Evolutionary conservation across 768 basidiomycete species (phyloP).

Genomic region (Kondoa malvinella): DNA sequence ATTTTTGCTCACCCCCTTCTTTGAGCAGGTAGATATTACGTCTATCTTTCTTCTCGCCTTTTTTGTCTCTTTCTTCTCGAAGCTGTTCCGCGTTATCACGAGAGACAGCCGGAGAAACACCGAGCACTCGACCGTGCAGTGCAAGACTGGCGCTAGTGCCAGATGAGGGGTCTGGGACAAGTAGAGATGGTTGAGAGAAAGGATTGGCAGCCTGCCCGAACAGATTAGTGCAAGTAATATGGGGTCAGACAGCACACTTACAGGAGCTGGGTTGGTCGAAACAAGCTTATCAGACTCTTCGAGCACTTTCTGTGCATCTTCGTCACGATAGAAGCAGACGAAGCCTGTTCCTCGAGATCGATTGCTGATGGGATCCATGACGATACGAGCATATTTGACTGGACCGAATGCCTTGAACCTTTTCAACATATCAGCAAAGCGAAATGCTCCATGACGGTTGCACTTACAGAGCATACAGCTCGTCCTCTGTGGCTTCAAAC

Average conservation of each 20-base stretch:
- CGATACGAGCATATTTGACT: slow-evolving; percentile 78
- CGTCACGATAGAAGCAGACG: slow-evolving; percentile 88
- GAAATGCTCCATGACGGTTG: not conserved
- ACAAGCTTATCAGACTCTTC: slow-evolving; percentile 30
- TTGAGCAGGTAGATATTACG: slow-evolving; percentile 86
- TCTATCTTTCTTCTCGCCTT: slow-evolving; percentile 69
- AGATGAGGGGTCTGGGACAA: slow-evolving; percentile 85
- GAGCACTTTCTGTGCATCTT: slow-evolving; percentile 70
- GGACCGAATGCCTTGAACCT: slow-evolving; percentile 88
- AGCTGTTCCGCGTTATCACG: slow-evolving; percentile 72
- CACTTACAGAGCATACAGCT: slow-evolving; percentile 61
- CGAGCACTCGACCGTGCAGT: slow-evolving; percentile 78
- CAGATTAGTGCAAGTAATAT: not conserved
- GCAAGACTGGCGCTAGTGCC: slow-evolving; percentile 65
- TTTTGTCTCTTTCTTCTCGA: slow-evolving; percentile 70
- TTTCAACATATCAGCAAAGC: not conserved
- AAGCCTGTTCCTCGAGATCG: slow-evolving; percentile 91
- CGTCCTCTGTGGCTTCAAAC: slow-evolving; percentile 81
- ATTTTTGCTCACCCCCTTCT: slow-evolving; percentile 59
- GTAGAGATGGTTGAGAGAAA: slow-evolving; percentile 46
- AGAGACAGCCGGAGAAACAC: slow-evolving; percentile 76
- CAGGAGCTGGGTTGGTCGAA: slow-evolving; percentile 1
- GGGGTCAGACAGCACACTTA: not conserved
- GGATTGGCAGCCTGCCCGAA: slow-evolving; percentile 1
- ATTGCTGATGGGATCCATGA: slow-evolving; percentile 62